Conservation (phyloP, 495 filamentous ascomycete genomes). For the Bombardia bombarda region DNA sequence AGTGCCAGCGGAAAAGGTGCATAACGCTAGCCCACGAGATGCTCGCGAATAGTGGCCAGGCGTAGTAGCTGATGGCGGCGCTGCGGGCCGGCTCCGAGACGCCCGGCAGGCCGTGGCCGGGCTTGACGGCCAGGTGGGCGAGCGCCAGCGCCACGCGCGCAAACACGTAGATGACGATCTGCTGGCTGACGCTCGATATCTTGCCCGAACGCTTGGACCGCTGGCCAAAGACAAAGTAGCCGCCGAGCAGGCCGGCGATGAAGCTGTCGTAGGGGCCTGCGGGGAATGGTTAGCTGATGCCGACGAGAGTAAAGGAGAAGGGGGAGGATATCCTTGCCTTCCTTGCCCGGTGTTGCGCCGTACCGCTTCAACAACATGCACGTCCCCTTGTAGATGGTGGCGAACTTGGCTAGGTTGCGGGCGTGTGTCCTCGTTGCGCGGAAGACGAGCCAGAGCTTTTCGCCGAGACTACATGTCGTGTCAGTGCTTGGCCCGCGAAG, state of each 20-base stretch:
- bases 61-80: slow-evolving; percentile 52
- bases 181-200: slow-evolving; percentile 79
- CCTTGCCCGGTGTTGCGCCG: slow-evolving; percentile 50
- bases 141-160: slow-evolving; percentile 78
- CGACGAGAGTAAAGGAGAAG: too few relatives aligned
- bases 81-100: slow-evolving; percentile 29
- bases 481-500: neutral
- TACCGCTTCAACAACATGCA: slow-evolving; percentile 63
- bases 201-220: slow-evolving; percentile 44
- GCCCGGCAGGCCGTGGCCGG: slow-evolving; percentile 38
- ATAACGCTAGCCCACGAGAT: slow-evolving; percentile 88
- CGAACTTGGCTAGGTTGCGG: slow-evolving; percentile 83
- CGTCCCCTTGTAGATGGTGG: slow-evolving; percentile 74
- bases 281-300: neutral
- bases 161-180: slow-evolving; percentile 98
- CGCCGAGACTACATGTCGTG: slow-evolving; percentile 47
- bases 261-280: slow-evolving; percentile 70
- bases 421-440: slow-evolving; percentile 87
- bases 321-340: too few relatives aligned
- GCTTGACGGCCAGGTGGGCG: slow-evolving; percentile 73
- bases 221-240: slow-evolving; percentile 87
- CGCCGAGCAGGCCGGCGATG: slow-evolving; percentile 82
- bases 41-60: slow-evolving; percentile 87
- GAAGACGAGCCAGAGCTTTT: slow-evolving; percentile 71
- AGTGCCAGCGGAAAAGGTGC: slow-evolving; percentile 90